Evolutionary conservation across 441 rosid genomes (phyloP).

Genomic region (Croton laevigatus): DNA sequence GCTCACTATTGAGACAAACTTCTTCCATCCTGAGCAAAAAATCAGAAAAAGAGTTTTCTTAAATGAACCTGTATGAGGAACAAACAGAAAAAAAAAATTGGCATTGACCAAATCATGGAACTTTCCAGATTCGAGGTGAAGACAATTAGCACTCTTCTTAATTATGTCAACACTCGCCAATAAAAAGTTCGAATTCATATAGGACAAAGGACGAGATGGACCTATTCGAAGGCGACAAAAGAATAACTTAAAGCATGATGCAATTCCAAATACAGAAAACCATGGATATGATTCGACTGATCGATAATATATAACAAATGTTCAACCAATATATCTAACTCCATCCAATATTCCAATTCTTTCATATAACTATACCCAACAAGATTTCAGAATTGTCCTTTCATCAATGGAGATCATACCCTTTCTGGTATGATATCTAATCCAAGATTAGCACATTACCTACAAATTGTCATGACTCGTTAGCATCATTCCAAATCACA

Average conservation of each 20-base stretch:
- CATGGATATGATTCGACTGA: not conserved
- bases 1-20: conserved; percentile 55
- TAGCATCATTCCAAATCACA: not conserved
- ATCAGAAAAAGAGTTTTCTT: not conserved
- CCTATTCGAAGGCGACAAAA: not conserved
- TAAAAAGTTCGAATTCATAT: not conserved
- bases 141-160: not conserved
- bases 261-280: not conserved
- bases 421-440: not conserved
- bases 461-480: not conserved
- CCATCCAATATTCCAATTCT: not conserved
- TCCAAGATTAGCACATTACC: not conserved
- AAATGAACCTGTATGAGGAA: not conserved
- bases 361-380: not conserved
- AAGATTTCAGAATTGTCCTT: not conserved
- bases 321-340: not conserved
- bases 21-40: conserved; percentile 46
- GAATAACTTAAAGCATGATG: not conserved
- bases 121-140: conserved; percentile 1
- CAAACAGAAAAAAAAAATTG: not conserved
- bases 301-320: not conserved
- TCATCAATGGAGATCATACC: not conserved
- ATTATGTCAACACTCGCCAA: not conserved
- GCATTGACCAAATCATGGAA: not conserved
- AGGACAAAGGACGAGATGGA: not conserved